These are phyloP conservation scores for Trichocladium antarcticum DNA, from an alignment of 495 filamentous ascomycete genomes.

Conservation along the genomic window DNA sequence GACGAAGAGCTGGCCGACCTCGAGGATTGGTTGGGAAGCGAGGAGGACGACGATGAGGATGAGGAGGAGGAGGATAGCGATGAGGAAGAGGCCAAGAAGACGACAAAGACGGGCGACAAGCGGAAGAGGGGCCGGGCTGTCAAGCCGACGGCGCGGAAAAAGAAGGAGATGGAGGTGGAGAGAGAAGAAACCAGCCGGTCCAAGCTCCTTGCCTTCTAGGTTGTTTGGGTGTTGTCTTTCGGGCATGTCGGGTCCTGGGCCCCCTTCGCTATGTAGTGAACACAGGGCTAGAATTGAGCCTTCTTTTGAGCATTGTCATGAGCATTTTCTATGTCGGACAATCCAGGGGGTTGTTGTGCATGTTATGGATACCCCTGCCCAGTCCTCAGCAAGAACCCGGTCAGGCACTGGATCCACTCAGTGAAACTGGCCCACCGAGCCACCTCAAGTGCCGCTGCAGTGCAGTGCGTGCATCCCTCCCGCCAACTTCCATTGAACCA, in stretches of 20 bases:
- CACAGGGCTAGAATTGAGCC: too few species aligned
- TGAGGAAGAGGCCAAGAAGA: conserved; percentile 37
- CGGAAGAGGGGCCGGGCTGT: conserved; percentile 51
- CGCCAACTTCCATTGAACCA: background rate
- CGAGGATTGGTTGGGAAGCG: conserved; percentile 41
- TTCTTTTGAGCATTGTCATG: too few species aligned
- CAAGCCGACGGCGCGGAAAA: conserved; percentile 53
- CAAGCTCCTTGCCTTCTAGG: conserved; percentile 36
- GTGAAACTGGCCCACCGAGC: too few species aligned
- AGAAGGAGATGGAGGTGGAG: conserved; percentile 63
- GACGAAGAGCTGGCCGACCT: conserved; percentile 39
- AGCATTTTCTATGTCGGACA: too few species aligned
- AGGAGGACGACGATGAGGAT: conserved; percentile 38
- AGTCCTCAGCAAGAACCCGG: too few species aligned
- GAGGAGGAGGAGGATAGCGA: conserved; percentile 37
- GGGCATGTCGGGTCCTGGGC: too few species aligned
- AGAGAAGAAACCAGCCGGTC: conserved; percentile 40
- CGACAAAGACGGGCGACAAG: conserved; percentile 47
- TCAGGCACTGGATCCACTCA: too few species aligned
- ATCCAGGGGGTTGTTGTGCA: too few species aligned
- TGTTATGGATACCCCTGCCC: too few species aligned
- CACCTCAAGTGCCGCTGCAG: too few species aligned
- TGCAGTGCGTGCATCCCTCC: background rate
- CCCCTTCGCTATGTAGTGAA: too few species aligned
- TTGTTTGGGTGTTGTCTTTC: background rate